Evolutionary conservation across 1,284 basidiomycete genomes (phyloP).

Genomic region (Tremellales sp.): DNA sequence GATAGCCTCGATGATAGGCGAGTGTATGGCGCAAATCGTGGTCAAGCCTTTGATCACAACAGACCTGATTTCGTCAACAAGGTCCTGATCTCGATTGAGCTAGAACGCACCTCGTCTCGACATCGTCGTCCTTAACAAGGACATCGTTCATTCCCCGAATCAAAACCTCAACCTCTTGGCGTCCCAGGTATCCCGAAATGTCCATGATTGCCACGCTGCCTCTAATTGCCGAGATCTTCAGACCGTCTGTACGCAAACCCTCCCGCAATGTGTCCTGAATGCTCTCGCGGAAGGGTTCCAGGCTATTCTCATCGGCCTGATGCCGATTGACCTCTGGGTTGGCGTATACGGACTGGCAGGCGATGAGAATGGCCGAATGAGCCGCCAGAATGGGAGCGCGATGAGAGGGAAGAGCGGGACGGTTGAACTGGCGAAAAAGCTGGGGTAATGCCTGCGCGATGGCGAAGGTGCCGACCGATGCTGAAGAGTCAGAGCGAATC

Average conservation of each 20-base stretch:
- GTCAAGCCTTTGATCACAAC: conserved; percentile 65
- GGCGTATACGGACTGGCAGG: conserved; percentile 41
- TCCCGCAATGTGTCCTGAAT: conserved; percentile 51
- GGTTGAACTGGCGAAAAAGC: conserved; percentile 68
- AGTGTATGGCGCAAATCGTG: conserved; percentile 60
- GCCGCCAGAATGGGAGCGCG: conserved; percentile 66
- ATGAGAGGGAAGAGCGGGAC: conserved; percentile 69
- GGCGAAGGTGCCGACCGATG: conserved; percentile 64
- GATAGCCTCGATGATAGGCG: conserved; percentile 67
- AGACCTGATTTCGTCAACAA: conserved; percentile 52
- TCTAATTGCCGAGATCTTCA: conserved; percentile 57
- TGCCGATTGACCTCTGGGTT: conserved; percentile 22
- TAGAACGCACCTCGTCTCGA: conserved; percentile 55
- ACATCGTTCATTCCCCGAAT: conserved; percentile 70
- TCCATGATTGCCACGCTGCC: conserved; percentile 61
- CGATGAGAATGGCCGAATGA: conserved; percentile 50
- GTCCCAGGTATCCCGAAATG: conserved; percentile 60
- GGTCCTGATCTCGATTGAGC: too few relatives aligned
- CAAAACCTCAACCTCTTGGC: conserved; percentile 72
- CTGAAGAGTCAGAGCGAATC: conserved; percentile 50
- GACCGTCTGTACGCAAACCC: conserved; percentile 45
- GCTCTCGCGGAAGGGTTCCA: conserved; percentile 69
- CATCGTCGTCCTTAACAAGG: conserved; percentile 58
- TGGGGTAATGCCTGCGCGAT: conserved; percentile 66
- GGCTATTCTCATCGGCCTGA: conserved; percentile 46